These are phyloP conservation scores for Yamadazyma songkhlaensis DNA, from an alignment of 1,139 yeast genomes.

Conservation along the genomic window DNA sequence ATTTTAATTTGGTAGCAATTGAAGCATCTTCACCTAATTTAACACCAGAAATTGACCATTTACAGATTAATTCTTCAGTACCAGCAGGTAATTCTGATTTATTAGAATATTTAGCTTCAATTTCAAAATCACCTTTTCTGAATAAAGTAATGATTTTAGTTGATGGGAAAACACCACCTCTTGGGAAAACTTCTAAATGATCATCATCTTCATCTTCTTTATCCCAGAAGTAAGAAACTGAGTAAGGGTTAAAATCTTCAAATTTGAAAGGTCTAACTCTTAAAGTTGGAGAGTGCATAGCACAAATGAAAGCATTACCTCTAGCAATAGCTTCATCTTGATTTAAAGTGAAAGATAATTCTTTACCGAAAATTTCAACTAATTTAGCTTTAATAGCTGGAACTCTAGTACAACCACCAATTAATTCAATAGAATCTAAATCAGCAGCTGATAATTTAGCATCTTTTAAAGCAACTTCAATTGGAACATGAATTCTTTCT, in stretches of 20 bases:
- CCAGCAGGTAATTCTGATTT: slow-evolving; percentile 71
- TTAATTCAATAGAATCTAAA: slow-evolving; percentile 86
- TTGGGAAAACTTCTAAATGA: slow-evolving; percentile 95
- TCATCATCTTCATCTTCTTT: slow-evolving; percentile 89
- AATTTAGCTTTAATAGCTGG: slow-evolving; percentile 86
- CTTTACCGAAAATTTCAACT: slow-evolving; percentile 79
- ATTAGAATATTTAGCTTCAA: slow-evolving; percentile 84
- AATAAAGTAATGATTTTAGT: slow-evolving; percentile 93
- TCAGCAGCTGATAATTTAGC: slow-evolving; percentile 74
- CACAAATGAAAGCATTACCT: slow-evolving; percentile 99
- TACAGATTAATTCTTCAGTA: slow-evolving; percentile 65
- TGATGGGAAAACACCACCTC: slow-evolving; percentile 89
- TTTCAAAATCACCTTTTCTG: slow-evolving; percentile 85
- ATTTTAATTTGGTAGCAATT: slow-evolving; percentile 86
- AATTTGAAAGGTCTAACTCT: slow-evolving; percentile 99
- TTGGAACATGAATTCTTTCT: slow-evolving; percentile 70
- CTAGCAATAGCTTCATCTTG: slow-evolving; percentile 99
- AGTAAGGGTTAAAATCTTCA: slow-evolving; percentile 88
- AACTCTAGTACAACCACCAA: slow-evolving; percentile 98
- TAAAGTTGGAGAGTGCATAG: slow-evolving; percentile 97
- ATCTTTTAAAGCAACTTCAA: slow-evolving; percentile 76
- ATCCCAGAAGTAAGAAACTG: slow-evolving; percentile 96
- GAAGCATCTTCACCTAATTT: slow-evolving; percentile 70
- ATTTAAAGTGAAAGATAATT: slow-evolving; percentile 90
- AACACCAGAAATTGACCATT: slow-evolving; percentile 87